phyloP scores from a whole-genome alignment of 2,329 filamentous ascomycete genomes.

The Teratosphaeria gauchensis region DNA sequence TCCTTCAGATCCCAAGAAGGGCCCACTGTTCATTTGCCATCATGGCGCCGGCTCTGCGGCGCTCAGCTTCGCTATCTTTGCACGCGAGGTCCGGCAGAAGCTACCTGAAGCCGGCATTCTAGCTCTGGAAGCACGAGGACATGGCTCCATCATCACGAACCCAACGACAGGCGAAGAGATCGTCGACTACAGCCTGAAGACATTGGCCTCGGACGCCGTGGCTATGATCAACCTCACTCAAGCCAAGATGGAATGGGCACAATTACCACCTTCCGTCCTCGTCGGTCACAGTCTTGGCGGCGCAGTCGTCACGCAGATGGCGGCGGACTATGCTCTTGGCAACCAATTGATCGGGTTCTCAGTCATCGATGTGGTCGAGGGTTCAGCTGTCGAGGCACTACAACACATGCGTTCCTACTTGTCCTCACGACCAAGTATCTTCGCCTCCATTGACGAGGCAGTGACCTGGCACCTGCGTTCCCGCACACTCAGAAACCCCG shows the following conservation, averaged over 20 bases:
- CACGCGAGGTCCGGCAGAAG: conserved; percentile 64
- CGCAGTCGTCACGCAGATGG: conserved; percentile 78
- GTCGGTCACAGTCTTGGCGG: conserved; percentile 91
- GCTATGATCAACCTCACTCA: conserved; percentile 58
- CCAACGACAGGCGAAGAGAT: conserved; percentile 26
- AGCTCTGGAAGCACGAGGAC: conserved; percentile 75
- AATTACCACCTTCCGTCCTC: conserved; percentile 65
- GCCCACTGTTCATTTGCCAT: conserved; percentile 83
- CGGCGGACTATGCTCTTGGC: conserved; percentile 52
- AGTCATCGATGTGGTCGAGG: conserved; percentile 89
- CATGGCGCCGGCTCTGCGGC: conserved; percentile 92
- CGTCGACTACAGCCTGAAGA: conserved; percentile 63
- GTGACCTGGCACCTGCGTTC: conserved; percentile 93
- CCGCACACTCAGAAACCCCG: conserved; percentile 71
- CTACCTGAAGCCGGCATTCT: conserved; percentile 75
- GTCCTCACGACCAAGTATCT: conserved; percentile 66
- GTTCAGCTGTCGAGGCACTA: conserved; percentile 88
- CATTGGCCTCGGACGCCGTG: conserved; percentile 63
- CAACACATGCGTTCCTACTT: conserved; percentile 92
- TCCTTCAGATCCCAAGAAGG: conserved; percentile 49
- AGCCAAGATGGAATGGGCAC: conserved; percentile 59
- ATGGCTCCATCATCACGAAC: conserved; percentile 60
- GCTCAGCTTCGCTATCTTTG: conserved; percentile 78
- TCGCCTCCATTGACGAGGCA: conserved; percentile 65
- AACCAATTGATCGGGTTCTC: conserved; percentile 68